Evolutionary conservation across 768 basidiomycete genomes (phyloP).

Genomic region (Boletus fagicola): DNA sequence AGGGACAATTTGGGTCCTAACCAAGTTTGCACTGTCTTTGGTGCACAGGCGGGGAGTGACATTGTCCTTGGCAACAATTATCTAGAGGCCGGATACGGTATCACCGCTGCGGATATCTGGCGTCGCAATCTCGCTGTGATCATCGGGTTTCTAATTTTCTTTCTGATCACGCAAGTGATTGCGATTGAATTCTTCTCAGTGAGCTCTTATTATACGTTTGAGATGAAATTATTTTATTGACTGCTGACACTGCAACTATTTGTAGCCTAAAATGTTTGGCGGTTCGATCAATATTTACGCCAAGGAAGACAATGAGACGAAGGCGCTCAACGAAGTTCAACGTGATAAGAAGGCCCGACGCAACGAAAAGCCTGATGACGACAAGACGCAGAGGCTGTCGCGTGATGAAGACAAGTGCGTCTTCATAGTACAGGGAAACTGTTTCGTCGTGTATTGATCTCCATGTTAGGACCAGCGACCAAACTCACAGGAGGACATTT

Average conservation of each 20-base stretch:
- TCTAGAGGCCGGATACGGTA: conserved; percentile 51
- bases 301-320: conserved; percentile 54
- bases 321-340: conserved; percentile 52
- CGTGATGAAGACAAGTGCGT: conserved; percentile 18
- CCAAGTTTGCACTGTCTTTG: conserved; percentile 76
- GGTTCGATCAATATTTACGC: conserved; percentile 57
- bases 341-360: conserved; percentile 51
- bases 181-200: conserved; percentile 67
- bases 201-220: conserved; percentile 17
- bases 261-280: conserved; percentile 32
- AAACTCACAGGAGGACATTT: conserved; percentile 42
- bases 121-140: conserved; percentile 67
- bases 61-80: conserved; percentile 61
- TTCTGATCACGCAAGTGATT: conserved; percentile 66
- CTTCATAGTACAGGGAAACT: not conserved
- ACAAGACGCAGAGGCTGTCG: conserved; percentile 22
- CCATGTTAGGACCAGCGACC: not conserved
- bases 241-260: not conserved
- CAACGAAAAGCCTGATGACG: conserved; percentile 31
- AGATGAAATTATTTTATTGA: not conserved
- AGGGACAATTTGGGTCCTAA: conserved; percentile 57
- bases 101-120: conserved; percentile 57
- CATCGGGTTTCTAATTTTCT: conserved; percentile 65
- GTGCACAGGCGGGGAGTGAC: conserved; percentile 55
- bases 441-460: conserved; percentile 2